Evolutionary conservation across 1,139 yeast genomes (phyloP), one percentile per base, ranked within the genome.

Genomic region (Pichiaceae sp.): DNA sequence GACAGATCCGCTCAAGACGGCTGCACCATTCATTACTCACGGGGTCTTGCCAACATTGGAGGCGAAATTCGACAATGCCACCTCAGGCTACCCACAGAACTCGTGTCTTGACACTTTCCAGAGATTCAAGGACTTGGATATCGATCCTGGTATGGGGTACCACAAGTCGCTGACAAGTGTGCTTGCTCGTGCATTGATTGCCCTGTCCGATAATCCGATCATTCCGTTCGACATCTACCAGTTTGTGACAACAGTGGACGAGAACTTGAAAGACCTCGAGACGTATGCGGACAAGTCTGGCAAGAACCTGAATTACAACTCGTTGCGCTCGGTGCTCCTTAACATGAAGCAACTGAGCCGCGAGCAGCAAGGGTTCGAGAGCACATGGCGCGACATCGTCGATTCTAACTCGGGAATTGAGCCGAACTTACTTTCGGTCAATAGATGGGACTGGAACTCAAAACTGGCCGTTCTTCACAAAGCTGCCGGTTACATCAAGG

Each of bases 391-490:
- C 17, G 66, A 66, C 14, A 54, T 63, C 11, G 60, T 66, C 14
- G 52, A 52, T 19, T 50, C 59, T 19, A 64, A 59, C 30, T 64
- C 64, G 1, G 75, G 71, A 1, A 53, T 71, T 6, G 95, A 85
- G 52, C 89, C 95, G 0, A 73, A 86, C 3, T 57, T 81, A 33
- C 63, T 82, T 39, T 72, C 89, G 0, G 70, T 78, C 42, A 77
- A 74, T 47, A 68, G 97, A 49, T 75, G 86, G 80, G 74, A 73
- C 42, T 82, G 94, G 86, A 89, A 89, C 59, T 70, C 76, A 23
- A 74, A 75, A 43, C 60, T 86, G 53, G 59, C 74, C 15, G 59
- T 63, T 15, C 66, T 85, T 39, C 83, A 78, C 45, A 72, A 71
- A 46, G 63, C 66, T 18, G 66, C 82, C 45, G 51, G 78, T 19